Evolutionary conservation across 176 grass and related monocot species (phyloP).

Genomic region (Oryza punctata): DNA sequence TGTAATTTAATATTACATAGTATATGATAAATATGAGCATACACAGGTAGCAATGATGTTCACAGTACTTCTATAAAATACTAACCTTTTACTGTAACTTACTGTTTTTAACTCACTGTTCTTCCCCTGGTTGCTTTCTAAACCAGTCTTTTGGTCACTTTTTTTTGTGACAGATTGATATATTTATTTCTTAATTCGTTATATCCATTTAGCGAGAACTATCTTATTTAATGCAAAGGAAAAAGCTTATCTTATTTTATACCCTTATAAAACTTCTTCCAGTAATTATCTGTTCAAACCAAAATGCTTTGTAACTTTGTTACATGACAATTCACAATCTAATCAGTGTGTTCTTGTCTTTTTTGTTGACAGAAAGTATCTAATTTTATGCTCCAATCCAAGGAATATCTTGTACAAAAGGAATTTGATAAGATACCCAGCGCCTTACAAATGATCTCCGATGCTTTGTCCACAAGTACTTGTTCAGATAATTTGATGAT

Average conservation of each 20-base stretch:
- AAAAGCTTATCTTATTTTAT: conserved; percentile 10
- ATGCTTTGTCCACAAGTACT: conserved; percentile 65
- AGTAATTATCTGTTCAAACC: conserved; percentile 7
- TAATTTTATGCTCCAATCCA: conserved; percentile 57
- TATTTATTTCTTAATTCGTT: conserved; percentile 18
- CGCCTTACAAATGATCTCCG: conserved; percentile 69
- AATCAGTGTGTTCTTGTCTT: conserved; percentile 25
- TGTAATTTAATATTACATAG: neutral
- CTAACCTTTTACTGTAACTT: conserved; percentile 1
- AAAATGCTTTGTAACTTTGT: conserved; percentile 12
- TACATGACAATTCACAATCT: conserved; percentile 29
- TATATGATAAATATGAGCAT: conserved; percentile 29
- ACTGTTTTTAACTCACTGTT: neutral
- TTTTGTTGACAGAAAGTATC: conserved; percentile 63
- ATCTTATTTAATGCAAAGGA: conserved; percentile 4
- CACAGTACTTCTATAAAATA: neutral
- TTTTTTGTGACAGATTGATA: conserved; percentile 1
- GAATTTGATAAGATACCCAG: conserved; percentile 56
- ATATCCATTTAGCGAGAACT: neutral
- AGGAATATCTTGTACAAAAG: conserved; percentile 57
- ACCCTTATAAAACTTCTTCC: conserved; percentile 1
- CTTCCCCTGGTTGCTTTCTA: neutral
- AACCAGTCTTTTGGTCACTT: neutral
- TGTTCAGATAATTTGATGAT: conserved; percentile 81
- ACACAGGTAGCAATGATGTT: conserved; percentile 14